These are phyloP conservation scores for Ceratobasidium sp. DNA, from an alignment of 1,284 basidiomycete genomes.

Conservation along the genomic window DNA sequence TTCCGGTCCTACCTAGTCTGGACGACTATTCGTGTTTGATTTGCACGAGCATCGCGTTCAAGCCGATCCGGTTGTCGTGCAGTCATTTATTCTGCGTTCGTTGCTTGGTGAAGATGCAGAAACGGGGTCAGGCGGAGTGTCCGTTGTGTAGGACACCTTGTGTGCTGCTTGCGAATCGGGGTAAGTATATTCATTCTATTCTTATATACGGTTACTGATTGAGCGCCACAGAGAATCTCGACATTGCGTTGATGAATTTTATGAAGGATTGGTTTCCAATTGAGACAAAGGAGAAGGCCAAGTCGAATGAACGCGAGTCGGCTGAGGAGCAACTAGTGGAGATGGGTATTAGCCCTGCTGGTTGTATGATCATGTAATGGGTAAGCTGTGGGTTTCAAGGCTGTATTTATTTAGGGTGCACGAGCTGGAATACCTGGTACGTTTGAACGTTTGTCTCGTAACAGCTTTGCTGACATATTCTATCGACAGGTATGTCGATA, in stretches of 20 bases:
- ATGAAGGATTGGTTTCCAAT: constrained; percentile 94
- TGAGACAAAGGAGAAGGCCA: constrained; percentile 81
- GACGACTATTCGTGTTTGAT: constrained; percentile 84
- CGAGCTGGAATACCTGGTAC: neutral
- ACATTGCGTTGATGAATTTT: constrained; percentile 83
- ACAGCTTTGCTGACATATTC: too few relatives aligned
- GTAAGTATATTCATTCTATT: constrained; percentile 60
- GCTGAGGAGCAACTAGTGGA: constrained; percentile 76
- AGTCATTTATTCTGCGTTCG: constrained; percentile 92
- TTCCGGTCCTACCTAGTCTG: constrained; percentile 85
- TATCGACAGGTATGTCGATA: neutral
- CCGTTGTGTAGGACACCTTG: constrained; percentile 86
- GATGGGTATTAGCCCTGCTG: constrained; percentile 57
- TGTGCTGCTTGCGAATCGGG: constrained; percentile 78
- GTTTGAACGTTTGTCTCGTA: neutral
- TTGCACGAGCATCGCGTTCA: constrained; percentile 86
- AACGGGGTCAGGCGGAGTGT: constrained; percentile 79
- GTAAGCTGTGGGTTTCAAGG: neutral
- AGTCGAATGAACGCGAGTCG: constrained; percentile 82
- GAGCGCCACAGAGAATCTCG: constrained; percentile 73
- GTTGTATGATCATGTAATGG: constrained; percentile 21
- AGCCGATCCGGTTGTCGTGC: constrained; percentile 86
- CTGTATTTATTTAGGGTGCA: neutral
- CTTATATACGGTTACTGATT: constrained; percentile 11
- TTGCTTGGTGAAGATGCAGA: constrained; percentile 92